phyloP scores from a whole-genome alignment of 140 eudicot genomes.

The Stevia rebaudiana region DNA sequence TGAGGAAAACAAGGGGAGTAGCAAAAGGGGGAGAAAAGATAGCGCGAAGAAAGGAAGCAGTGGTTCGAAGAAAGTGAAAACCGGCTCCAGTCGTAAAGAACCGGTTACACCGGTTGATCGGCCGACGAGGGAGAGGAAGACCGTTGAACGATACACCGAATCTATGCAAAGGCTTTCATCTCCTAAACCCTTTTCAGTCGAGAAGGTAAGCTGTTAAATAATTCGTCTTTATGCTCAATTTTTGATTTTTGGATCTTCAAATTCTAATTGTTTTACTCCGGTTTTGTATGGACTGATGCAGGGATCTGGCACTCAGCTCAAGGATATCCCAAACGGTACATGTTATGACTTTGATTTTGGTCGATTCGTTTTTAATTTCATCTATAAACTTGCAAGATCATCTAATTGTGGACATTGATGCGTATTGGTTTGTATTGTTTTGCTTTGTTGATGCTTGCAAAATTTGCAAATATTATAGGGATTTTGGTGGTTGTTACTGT shows the following conservation, averaged over 20 bases:
- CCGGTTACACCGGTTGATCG: slow-evolving; percentile 55
- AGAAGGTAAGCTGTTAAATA: slow-evolving; percentile 30
- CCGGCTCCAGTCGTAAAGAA: slow-evolving; percentile 16
- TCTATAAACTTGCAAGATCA: neutral
- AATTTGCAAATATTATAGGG: neutral
- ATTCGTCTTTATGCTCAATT: neutral
- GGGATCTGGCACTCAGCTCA: slow-evolving; percentile 78
- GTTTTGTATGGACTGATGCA: slow-evolving; percentile 21
- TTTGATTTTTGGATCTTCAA: neutral
- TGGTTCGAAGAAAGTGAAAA: slow-evolving; percentile 21
- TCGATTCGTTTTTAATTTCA: neutral
- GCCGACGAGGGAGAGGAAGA: slow-evolving; percentile 75
- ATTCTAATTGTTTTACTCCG: neutral
- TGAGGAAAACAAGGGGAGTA: neutral
- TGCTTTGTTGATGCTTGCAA: neutral
- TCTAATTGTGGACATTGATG: neutral
- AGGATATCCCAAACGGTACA: slow-evolving; percentile 88
- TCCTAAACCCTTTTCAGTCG: slow-evolving; percentile 47
- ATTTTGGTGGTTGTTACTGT: neutral
- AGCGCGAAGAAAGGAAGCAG: slow-evolving; percentile 25
- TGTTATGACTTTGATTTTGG: neutral
- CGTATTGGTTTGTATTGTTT: neutral
- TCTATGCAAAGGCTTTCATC: slow-evolving; percentile 24
- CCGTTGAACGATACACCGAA: slow-evolving; percentile 55
- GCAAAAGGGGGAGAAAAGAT: slow-evolving; percentile 19